Evolutionary conservation across 1,284 basidiomycete species (phyloP).

Genomic region (Ustilago shanxiensis): DNA sequence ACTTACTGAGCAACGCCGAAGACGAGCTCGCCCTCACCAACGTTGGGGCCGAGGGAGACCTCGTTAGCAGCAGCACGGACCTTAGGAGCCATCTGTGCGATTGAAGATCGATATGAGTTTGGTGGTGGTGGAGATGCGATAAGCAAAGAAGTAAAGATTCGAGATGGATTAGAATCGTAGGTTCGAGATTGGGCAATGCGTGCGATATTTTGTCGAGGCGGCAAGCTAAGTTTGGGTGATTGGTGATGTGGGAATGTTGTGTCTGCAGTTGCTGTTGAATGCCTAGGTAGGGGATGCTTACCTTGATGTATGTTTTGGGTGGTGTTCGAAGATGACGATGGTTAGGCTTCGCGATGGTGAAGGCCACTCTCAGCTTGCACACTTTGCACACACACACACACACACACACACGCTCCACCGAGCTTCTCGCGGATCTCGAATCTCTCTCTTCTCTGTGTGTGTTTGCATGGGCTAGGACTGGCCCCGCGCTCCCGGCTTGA

Average conservation of each 20-base stretch:
- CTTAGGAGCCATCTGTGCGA: slow-evolving; percentile 67
- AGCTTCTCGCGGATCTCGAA: neutral
- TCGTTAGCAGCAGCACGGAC: slow-evolving; percentile 65
- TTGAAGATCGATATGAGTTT: neutral
- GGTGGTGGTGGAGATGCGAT: slow-evolving; percentile 5
- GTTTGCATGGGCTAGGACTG: neutral
- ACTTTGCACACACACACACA: neutral
- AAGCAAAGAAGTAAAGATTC: neutral
- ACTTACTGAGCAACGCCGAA: slow-evolving; percentile 69
- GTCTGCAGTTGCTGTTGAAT: slow-evolving; percentile 10
- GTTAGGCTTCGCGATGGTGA: slow-evolving; percentile 24
- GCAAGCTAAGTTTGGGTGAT: slow-evolving; percentile 8
- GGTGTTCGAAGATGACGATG: slow-evolving; percentile 42
- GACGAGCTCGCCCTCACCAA: slow-evolving; percentile 70
- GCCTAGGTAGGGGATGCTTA: slow-evolving; percentile 33
- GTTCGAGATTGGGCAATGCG: neutral
- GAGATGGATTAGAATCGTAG: slow-evolving; percentile 23
- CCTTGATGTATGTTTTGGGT: slow-evolving; percentile 50
- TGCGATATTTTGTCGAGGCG: neutral
- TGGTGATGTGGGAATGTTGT: slow-evolving; percentile 4
- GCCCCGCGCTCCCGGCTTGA: no score
- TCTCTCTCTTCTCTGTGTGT: no score
- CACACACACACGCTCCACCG: neutral
- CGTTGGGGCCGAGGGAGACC: slow-evolving; percentile 69
- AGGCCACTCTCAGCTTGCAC: slow-evolving; percentile 12